A percentile compares a stretch with the other conserved stretches of the same genome.
Evolutionary conservation across 192 early-diverging fungal species (phyloP).

Genomic region (Phlyctochytrium bullatum): DNA sequence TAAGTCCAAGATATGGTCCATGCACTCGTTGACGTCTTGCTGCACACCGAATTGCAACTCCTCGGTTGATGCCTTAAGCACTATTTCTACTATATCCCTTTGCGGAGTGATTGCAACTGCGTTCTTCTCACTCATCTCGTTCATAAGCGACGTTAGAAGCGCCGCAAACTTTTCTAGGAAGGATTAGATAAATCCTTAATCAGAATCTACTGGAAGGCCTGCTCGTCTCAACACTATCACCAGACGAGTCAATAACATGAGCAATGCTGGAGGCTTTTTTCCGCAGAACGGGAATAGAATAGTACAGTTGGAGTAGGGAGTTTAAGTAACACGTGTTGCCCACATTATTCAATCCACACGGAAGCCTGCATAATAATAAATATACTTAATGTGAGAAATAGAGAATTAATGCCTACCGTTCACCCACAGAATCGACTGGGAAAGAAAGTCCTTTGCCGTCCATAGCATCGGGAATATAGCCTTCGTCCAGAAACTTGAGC

Average conservation of each 20-base stretch:
- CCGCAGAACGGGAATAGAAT: constrained; percentile 25
- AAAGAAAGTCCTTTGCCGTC: not conserved
- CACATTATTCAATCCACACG: constrained; percentile 39
- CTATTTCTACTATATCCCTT: constrained; percentile 30
- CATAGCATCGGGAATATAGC: constrained; percentile 9
- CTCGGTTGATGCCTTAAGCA: constrained; percentile 10
- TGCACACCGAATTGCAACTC: constrained; percentile 34
- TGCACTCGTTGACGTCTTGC: constrained; percentile 44
- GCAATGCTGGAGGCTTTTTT: constrained; percentile 26
- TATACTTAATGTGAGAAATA: not conserved
- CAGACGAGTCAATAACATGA: no score
- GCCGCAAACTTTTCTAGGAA: not conserved
- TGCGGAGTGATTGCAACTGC: constrained; percentile 11
- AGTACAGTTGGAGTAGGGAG: constrained; percentile 33
- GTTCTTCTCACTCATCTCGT: not conserved
- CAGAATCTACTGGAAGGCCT: no score
- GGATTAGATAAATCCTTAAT: no score
- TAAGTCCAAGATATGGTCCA: constrained; percentile 42
- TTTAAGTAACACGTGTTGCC: constrained; percentile 48
- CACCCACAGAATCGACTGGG: not conserved
- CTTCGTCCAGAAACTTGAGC: constrained; percentile 28
- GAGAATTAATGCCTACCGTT: not conserved
- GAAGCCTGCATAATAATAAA: not conserved
- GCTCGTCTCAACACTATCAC: no score
- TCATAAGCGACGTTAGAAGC: not conserved